These are phyloP conservation scores for Wickerhamiella vanderwaltii DNA, from an alignment of 805 yeast species.

Conservation along the genomic window DNA sequence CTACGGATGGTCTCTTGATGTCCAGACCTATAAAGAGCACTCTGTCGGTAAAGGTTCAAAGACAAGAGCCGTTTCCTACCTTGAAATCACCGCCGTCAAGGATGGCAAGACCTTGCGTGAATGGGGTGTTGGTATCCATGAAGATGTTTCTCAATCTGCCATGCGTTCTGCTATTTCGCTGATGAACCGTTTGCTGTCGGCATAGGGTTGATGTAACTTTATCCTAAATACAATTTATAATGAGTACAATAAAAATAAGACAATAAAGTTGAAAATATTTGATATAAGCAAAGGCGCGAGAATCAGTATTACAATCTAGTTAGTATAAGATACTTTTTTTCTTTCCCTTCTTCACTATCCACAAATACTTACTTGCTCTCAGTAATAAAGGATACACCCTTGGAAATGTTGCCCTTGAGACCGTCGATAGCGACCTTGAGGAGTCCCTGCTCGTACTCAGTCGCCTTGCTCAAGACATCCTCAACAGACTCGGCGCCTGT, in stretches of 20 bases:
- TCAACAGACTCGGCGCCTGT: conserved; percentile 60
- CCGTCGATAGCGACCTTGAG: conserved; percentile 77
- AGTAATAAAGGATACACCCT: conserved; percentile 77
- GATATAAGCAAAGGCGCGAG: no score
- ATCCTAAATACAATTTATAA: no score
- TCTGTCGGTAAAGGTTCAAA: conserved; percentile 62
- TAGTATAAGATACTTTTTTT: no score
- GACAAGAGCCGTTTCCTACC: conserved; percentile 68
- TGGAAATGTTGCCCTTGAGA: conserved; percentile 76
- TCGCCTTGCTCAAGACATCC: conserved; percentile 51
- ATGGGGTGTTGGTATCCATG: conserved; percentile 93
- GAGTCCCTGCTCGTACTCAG: conserved; percentile 73
- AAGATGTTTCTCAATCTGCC: conserved; percentile 80
- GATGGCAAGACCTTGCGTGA: conserved; percentile 31
- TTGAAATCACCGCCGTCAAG: conserved; percentile 43
- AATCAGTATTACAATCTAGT: conserved; percentile 12
- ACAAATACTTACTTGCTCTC: conserved; percentile 22
- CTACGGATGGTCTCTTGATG: conserved; percentile 43
- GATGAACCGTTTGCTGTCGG: conserved; percentile 23
- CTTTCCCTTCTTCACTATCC: no score
- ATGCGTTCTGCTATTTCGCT: conserved; percentile 37
- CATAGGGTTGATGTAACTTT: neutral
- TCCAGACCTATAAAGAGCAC: conserved; percentile 65
- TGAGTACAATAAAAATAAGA: no score
- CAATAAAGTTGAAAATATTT: no score